A percentile compares a stretch with the other conserved stretches of the same genome.
Conservation (phyloP, 495 filamentous ascomycete genomes). For the Penicillium waksmanii region DNA sequence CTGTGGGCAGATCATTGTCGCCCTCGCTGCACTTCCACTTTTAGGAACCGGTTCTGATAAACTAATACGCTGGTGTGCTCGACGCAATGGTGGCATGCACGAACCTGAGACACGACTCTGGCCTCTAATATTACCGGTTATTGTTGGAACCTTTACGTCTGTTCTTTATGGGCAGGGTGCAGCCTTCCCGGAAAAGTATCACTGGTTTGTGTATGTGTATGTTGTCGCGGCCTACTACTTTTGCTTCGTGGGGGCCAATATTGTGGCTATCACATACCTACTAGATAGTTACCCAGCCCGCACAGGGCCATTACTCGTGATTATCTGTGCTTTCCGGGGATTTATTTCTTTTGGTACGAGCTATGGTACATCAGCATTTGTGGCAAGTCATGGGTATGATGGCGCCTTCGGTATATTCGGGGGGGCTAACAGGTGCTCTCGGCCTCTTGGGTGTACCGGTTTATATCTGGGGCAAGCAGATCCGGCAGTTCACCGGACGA, state of each 20-base stretch:
- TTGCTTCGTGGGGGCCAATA: slow-evolving; percentile 42
- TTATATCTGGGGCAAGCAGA: slow-evolving; percentile 37
- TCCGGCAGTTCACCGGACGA: slow-evolving; percentile 31
- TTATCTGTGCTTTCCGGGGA: slow-evolving; percentile 45
- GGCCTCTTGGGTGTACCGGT: slow-evolving; percentile 31
- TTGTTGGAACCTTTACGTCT: slow-evolving; percentile 33
- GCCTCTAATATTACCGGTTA: slow-evolving; percentile 35
- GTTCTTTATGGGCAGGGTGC: slow-evolving; percentile 39
- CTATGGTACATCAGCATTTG: slow-evolving; percentile 31
- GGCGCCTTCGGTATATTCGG: slow-evolving; percentile 34
- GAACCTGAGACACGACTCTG: slow-evolving; percentile 39
- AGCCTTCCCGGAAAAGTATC: slow-evolving; percentile 32
- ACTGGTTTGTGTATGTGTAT: slow-evolving; percentile 42
- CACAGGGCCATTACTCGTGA: slow-evolving; percentile 39
- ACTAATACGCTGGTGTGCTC: slow-evolving; percentile 29
- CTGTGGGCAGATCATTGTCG: slow-evolving; percentile 34
- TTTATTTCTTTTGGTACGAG: slow-evolving; percentile 42
- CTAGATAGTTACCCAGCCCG: slow-evolving; percentile 42
- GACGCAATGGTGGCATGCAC: slow-evolving; percentile 32
- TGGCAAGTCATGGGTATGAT: slow-evolving; percentile 32
- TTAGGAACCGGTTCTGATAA: slow-evolving; percentile 37
- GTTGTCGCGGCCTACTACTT: slow-evolving; percentile 40
- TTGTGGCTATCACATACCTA: slow-evolving; percentile 42
- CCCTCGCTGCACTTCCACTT: slow-evolving; percentile 38
- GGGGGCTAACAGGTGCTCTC: slow-evolving; percentile 26